These are phyloP conservation scores for Theileria parva DNA, from an alignment of 169 alveolate genomes.

Conservation along the genomic window DNA sequence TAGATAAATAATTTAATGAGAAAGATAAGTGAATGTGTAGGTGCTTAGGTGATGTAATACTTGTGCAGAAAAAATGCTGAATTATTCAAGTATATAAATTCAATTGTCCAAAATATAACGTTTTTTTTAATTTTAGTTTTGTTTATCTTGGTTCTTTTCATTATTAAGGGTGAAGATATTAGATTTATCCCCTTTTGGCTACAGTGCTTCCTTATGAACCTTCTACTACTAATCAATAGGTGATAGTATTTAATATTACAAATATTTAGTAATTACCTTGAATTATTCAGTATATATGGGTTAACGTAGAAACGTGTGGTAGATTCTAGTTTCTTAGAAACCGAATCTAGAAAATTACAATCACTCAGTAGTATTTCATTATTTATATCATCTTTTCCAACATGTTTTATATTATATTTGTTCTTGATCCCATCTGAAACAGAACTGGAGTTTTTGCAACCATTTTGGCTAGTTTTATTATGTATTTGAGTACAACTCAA, in stretches of 20 bases:
- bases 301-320: constrained; percentile 51
- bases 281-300: constrained; percentile 23
- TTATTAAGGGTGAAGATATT: constrained; percentile 26
- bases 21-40: neutral
- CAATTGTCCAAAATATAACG: constrained; percentile 51
- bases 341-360: constrained; percentile 29
- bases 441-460: neutral
- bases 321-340: constrained; percentile 43
- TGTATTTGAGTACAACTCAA: constrained; percentile 37
- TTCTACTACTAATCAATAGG: constrained; percentile 1
- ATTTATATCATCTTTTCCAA: constrained; percentile 39
- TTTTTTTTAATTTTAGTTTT: constrained; percentile 28
- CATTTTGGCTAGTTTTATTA: neutral
- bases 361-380: constrained; percentile 31
- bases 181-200: constrained; percentile 34
- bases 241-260: neutral
- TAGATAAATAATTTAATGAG: neutral
- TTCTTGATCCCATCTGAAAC: neutral
- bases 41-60: neutral
- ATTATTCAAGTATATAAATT: constrained; percentile 20
- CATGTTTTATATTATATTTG: constrained; percentile 6
- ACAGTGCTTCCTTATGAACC: constrained; percentile 46
- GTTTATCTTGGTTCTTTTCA: constrained; percentile 19
- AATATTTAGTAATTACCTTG: neutral
- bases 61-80: neutral